Conservation (phyloP, 306 rosid species). For the Arachis hypogaea region DNA sequence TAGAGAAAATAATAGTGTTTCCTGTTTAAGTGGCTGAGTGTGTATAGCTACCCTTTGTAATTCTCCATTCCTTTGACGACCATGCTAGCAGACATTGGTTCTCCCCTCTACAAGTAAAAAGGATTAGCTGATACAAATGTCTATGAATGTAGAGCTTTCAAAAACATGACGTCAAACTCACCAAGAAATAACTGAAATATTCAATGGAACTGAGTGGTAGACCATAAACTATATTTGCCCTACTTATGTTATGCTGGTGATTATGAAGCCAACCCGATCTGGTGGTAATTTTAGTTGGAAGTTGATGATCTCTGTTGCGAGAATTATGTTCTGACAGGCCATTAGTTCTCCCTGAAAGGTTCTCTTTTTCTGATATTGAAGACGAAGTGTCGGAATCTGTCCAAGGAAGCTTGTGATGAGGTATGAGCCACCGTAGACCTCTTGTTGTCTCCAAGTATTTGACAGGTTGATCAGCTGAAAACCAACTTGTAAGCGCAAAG, state of each 20-base stretch:
- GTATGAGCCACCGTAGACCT: slow-evolving; percentile 73
- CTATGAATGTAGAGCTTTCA: slow-evolving; percentile 6
- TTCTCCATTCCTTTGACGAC: slow-evolving; percentile 53
- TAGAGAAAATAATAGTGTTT: neutral
- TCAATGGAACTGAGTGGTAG: slow-evolving; percentile 59
- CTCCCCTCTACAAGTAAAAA: slow-evolving; percentile 66
- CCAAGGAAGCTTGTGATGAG: slow-evolving; percentile 73
- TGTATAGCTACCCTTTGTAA: slow-evolving; percentile 50
- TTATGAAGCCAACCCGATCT: slow-evolving; percentile 43
- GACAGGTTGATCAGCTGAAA: slow-evolving; percentile 48
- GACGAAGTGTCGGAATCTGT: slow-evolving; percentile 35
- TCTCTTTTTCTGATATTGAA: slow-evolving; percentile 37
- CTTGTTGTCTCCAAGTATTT: slow-evolving; percentile 62
- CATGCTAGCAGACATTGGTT: slow-evolving; percentile 60
- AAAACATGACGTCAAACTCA: slow-evolving; percentile 41
- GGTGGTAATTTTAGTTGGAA: slow-evolving; percentile 33
- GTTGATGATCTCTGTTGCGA: slow-evolving; percentile 11
- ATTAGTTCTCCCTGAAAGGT: slow-evolving; percentile 23
- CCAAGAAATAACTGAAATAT: slow-evolving; percentile 67
- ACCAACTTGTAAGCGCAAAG: slow-evolving; percentile 67
- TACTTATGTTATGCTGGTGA: slow-evolving; percentile 41
- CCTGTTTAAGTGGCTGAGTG: slow-evolving; percentile 12
- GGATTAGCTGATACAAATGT: slow-evolving; percentile 29
- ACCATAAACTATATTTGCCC: slow-evolving; percentile 51
- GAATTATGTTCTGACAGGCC: slow-evolving; percentile 14